Evolutionary conservation across 1,284 basidiomycete genomes (phyloP).

Genomic region (Ustilago esculenta): DNA sequence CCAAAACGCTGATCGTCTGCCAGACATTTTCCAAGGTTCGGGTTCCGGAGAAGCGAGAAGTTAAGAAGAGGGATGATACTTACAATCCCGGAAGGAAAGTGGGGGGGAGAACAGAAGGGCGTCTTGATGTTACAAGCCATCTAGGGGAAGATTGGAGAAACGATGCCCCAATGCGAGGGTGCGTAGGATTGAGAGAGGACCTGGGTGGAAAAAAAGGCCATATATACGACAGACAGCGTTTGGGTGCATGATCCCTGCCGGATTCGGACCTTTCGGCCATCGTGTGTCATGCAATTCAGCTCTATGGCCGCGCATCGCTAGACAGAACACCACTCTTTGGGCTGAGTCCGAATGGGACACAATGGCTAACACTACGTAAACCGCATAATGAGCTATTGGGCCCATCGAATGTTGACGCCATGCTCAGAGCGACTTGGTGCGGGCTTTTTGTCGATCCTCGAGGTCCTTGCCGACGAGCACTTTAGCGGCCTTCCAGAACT

Average conservation of each 20-base stretch:
- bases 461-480: slow-evolving; percentile 70
- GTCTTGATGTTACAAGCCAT: neutral
- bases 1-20: neutral
- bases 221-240: too few species aligned
- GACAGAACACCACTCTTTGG: too few species aligned
- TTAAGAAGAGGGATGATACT: slow-evolving; percentile 1
- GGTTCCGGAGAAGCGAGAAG: slow-evolving; percentile 7
- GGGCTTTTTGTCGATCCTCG: slow-evolving; percentile 45
- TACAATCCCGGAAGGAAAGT: too few species aligned
- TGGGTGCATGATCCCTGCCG: too few species aligned
- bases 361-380: too few species aligned
- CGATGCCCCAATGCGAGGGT: too few species aligned
- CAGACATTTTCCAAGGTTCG: neutral
- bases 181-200: too few species aligned
- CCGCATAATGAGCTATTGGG: too few species aligned
- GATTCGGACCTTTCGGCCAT: neutral
- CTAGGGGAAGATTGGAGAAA: neutral
- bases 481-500: slow-evolving; percentile 98
- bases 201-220: too few species aligned
- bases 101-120: too few species aligned
- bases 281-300: too few species aligned
- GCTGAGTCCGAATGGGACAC: neutral
- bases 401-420: neutral
- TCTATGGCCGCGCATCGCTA: too few species aligned
- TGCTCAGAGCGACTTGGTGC: slow-evolving; percentile 26